phyloP scores from a whole-genome alignment of 768 basidiomycete genomes.

The Lyophyllum semitale region DNA sequence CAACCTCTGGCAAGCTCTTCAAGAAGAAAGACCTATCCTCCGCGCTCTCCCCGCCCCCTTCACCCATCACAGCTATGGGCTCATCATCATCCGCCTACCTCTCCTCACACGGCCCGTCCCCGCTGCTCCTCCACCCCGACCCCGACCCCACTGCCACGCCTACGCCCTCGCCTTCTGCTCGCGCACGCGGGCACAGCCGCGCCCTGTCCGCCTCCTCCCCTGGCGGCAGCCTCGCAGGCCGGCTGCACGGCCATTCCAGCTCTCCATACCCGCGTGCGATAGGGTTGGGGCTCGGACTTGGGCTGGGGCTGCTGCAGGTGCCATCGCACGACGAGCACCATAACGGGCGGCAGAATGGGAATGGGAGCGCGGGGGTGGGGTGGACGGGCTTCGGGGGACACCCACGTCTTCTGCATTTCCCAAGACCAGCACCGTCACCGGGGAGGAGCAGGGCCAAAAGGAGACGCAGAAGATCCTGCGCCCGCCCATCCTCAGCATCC shows the following conservation, averaged over 20 bases:
- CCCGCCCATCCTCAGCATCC: conserved; percentile 62
- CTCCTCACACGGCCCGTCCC: conserved; percentile 18
- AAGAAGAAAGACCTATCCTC: conserved; percentile 41
- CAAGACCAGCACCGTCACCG: conserved; percentile 1
- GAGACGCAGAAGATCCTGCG: no score
- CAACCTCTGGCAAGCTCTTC: conserved; percentile 73
- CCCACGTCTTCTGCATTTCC: neutral
- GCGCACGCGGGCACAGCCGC: conserved; percentile 13
- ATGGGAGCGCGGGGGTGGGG: no score
- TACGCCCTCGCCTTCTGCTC: no score
- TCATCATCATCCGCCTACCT: conserved; percentile 20
- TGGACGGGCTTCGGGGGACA: no score
- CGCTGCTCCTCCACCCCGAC: conserved; percentile 14
- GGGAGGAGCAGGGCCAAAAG: no score
- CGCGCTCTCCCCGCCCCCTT: conserved; percentile 19
- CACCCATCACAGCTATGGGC: neutral
- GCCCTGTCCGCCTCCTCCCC: no score
- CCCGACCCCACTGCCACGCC: conserved; percentile 4
- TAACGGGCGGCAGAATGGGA: neutral
- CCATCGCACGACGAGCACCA: conserved; percentile 16
- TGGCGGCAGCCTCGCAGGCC: no score
- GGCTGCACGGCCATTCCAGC: conserved; percentile 17
- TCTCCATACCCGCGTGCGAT: conserved; percentile 14
- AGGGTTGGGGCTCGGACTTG: no score
- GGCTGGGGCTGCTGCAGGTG: conserved; percentile 12